Evolutionary conservation across 805 yeast genomes (phyloP), one percentile per base, ranked within the genome.

Genomic region (Torulaspora indica): DNA sequence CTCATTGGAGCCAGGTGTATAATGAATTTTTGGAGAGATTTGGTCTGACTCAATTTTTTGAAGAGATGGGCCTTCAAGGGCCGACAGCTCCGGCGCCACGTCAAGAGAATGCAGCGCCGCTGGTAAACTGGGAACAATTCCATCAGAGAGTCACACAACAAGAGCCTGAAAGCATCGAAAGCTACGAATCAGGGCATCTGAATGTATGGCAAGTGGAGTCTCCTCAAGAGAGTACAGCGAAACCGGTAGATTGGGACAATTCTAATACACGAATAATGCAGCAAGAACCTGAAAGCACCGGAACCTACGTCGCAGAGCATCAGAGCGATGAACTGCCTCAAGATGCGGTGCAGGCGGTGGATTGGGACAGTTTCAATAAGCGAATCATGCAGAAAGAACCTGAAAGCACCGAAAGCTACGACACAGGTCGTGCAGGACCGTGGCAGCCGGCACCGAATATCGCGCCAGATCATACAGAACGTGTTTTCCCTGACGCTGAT

Each of bases 1-100:
- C 47, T 13, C 45, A 34, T 12, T 58, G 61, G 61, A 45, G 48
- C 31, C 36, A 42, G 7, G 40, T 50, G 4, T 55, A 52, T 39
- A 15, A 40, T 12, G 53, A 49, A 4, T 56, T 56, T 24, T 46
- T 52, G 28, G 29, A 32, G 15, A 48, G 45, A 20, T 47, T 38
- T 20, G 45, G 43, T n/a, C 36, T 49, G 22, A 27, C 38, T 5
- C 24, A 29, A 14, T 42, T 41, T 36, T 41, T 49, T 31, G 40
- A 44, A 14, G 40, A 38, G 27, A 28, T 47, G 29, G 42, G 42
- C 14, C 15, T 47, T 20, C 35, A 41, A 28, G 25, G 25, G 15
- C 40, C 31, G 9, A 22, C 43, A 6, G 40, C n/a, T 13, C 28
- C 18, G 18, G 34, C 4, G n/a, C 34, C 34, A 15, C 34, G 20